Percentiles rank a stretch among this genome's conserved stretches.
Conservation (phyloP, 768 basidiomycete species). For the Leccinum olivaceopallidum region DNA sequence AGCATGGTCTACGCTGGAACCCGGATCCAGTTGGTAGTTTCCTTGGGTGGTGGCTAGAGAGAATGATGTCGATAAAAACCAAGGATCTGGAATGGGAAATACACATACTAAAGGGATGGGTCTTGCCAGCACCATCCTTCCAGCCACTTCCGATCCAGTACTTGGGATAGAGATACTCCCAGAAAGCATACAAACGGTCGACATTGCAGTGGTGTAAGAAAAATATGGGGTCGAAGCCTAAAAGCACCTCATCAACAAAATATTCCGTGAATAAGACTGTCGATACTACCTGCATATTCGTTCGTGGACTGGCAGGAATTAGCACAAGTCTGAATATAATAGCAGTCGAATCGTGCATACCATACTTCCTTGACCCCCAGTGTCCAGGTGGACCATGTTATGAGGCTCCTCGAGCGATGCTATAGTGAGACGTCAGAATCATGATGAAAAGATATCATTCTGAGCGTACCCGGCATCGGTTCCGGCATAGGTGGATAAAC, state of each 20-base stretch:
- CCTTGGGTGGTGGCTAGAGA: too few relatives aligned
- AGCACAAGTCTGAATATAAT: not conserved
- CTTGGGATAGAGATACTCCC: conserved; percentile 22
- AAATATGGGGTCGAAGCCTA: conserved; percentile 24
- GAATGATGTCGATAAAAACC: too few relatives aligned
- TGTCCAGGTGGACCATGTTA: conserved; percentile 20
- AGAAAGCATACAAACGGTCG: conserved; percentile 25
- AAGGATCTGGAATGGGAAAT: too few relatives aligned
- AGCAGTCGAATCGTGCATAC: conserved; percentile 1
- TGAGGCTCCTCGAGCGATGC: conserved; percentile 23
- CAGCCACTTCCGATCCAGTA: conserved; percentile 15
- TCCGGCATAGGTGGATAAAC: not conserved
- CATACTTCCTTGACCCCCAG: conserved; percentile 19
- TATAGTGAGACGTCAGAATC: conserved; percentile 1
- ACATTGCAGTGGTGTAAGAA: conserved; percentile 21
- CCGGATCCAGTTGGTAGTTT: too few relatives aligned
- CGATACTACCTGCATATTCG: conserved; percentile 20
- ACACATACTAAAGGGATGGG: too few relatives aligned
- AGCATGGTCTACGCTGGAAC: too few relatives aligned
- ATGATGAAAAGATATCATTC: too few relatives aligned
- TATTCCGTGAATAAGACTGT: not conserved
- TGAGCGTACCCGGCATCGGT: too few relatives aligned
- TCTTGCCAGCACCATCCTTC: too few relatives aligned
- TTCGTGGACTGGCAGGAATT: conserved; percentile 6
- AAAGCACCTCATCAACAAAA: not conserved